These are phyloP conservation scores for Boletellus ananiceps DNA, from an alignment of 768 basidiomycete genomes.

Conservation along the genomic window DNA sequence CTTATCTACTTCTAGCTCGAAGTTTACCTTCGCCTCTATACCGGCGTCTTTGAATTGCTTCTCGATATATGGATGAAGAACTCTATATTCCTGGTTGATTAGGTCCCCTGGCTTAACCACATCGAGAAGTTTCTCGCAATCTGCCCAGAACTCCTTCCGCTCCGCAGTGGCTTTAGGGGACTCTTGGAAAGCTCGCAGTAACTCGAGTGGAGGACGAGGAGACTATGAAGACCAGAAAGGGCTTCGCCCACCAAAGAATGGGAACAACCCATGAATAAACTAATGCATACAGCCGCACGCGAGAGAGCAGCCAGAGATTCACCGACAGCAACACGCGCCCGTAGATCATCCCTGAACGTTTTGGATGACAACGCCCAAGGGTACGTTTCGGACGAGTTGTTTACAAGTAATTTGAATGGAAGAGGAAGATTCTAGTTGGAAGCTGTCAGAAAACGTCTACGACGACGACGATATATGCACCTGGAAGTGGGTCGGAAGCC, in stretches of 20 bases:
- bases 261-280: slow-evolving; percentile 12
- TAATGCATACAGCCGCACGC: neutral
- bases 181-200: slow-evolving; percentile 15
- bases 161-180: neutral
- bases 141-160: neutral
- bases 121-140: slow-evolving; percentile 1
- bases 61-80: slow-evolving; percentile 5
- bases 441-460: neutral
- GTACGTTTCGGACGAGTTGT: slow-evolving; percentile 1
- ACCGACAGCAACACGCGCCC: neutral
- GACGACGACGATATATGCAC: neutral
- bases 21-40: no score
- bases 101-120: neutral
- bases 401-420: slow-evolving; percentile 5
- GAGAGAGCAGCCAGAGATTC: neutral
- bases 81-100: slow-evolving; percentile 1
- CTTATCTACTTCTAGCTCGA: no score
- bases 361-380: slow-evolving; percentile 3
- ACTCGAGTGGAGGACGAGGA: slow-evolving; percentile 6
- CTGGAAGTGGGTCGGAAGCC: slow-evolving; percentile 13
- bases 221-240: slow-evolving; percentile 17
- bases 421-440: slow-evolving; percentile 3
- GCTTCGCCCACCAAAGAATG: slow-evolving; percentile 18
- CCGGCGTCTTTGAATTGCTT: neutral
- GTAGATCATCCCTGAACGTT: slow-evolving; percentile 1